Conservation (phyloP, 2,329 filamentous ascomycete genomes). For the Calycina herbarum region DNA sequence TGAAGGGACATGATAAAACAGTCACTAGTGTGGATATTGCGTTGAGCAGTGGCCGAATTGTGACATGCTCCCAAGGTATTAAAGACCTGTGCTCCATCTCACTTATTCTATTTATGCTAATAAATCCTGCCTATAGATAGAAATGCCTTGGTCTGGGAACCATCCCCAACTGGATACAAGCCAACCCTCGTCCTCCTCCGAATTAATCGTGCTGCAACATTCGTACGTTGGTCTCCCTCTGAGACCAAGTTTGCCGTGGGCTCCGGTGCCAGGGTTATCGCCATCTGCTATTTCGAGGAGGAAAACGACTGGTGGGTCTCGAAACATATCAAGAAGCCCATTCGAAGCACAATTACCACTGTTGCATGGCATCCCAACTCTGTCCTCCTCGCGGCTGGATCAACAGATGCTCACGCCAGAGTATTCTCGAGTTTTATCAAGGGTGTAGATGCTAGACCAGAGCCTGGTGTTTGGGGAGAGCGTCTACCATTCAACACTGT, state of each 20-base stretch:
- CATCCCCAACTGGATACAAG: constrained; percentile 89
- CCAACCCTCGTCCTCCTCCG: constrained; percentile 94
- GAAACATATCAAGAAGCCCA: constrained; percentile 98
- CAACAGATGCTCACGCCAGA: constrained; percentile 93
- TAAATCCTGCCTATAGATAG: constrained; percentile 61
- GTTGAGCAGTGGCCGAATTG: constrained; percentile 84
- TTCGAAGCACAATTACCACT: constrained; percentile 93
- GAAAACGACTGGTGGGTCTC: constrained; percentile 99
- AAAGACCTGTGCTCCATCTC: neutral
- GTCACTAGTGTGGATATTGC: constrained; percentile 97
- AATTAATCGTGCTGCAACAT: constrained; percentile 95
- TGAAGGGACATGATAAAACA: constrained; percentile 97
- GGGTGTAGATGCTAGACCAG: constrained; percentile 82
- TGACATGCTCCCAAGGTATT: constrained; percentile 92
- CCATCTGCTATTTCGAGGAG: constrained; percentile 97
- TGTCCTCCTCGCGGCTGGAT: constrained; percentile 89
- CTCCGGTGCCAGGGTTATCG: constrained; percentile 91
- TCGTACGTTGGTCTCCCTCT: constrained; percentile 94
- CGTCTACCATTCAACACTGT: constrained; percentile 96
- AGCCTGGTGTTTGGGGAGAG: constrained; percentile 91
- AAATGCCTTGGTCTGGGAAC: constrained; percentile 98
- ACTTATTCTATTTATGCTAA: constrained; percentile 12
- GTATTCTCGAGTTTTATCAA: constrained; percentile 98
- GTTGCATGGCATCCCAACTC: constrained; percentile 98
- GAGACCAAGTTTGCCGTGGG: constrained; percentile 98